Conservation (phyloP, 495 filamentous ascomycete genomes). For the Delitschia confertaspora region DNA sequence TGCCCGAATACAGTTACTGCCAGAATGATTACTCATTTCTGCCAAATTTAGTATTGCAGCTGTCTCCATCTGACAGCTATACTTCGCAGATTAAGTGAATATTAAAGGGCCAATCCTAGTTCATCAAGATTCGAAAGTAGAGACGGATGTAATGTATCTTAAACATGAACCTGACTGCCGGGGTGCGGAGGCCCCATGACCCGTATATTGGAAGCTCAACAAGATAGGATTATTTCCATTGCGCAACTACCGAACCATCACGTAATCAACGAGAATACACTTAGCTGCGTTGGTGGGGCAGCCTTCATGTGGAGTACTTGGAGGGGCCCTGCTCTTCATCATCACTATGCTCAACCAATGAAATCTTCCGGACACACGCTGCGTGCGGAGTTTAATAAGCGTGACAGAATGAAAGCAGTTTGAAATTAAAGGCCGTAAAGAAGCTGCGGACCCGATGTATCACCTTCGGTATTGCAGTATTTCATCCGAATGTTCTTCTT, state of each 20-base stretch:
- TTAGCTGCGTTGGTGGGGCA: background rate
- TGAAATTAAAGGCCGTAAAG: too few relatives aligned
- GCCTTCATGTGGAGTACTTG: background rate
- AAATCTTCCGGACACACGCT: too few relatives aligned
- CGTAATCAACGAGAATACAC: slow-evolving; percentile 1
- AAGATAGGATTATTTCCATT: background rate
- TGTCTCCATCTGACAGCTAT: background rate
- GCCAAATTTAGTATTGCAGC: slow-evolving; percentile 1
- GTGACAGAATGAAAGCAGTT: too few relatives aligned
- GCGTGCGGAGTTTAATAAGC: too few relatives aligned
- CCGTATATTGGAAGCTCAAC: background rate
- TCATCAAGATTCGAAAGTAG: background rate
- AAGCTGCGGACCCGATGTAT: too few relatives aligned
- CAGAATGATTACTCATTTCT: slow-evolving; percentile 6
- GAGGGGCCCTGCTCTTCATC: too few relatives aligned
- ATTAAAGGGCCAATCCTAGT: slow-evolving; percentile 3
- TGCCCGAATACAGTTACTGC: too few relatives aligned
- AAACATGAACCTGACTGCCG: background rate
- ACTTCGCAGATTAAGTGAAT: slow-evolving; percentile 1
- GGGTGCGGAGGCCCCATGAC: background rate
- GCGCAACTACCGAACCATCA: background rate
- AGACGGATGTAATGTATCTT: too few relatives aligned
- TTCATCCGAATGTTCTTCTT: too few relatives aligned
- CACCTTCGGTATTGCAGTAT: too few relatives aligned
- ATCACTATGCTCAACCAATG: too few relatives aligned